Percentiles rank a stretch among this genome's conserved stretches.
Evolutionary conservation across 257 asterid species (phyloP).

Genomic region (Cordia subcordata): DNA sequence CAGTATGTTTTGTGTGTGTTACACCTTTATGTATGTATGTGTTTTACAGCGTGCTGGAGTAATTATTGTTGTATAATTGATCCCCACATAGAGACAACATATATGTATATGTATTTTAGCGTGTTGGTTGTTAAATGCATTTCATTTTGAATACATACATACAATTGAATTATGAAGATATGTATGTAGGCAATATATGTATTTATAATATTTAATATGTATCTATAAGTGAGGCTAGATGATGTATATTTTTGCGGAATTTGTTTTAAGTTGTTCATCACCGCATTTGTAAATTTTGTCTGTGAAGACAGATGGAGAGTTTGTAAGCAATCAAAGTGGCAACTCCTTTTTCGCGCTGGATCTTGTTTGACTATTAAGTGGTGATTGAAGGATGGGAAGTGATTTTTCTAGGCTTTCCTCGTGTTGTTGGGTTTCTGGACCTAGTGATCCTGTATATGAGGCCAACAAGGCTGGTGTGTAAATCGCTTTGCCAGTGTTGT

Average conservation of each 20-base stretch:
- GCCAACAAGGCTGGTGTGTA: slow-evolving; percentile 29
- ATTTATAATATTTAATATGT: too few relatives aligned
- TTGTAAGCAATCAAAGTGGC: slow-evolving; percentile 11
- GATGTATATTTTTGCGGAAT: not conserved
- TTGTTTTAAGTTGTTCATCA: not conserved
- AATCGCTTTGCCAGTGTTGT: not conserved
- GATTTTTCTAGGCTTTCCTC: slow-evolving; percentile 28
- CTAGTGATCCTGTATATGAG: slow-evolving; percentile 26
- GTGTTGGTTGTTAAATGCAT: too few relatives aligned
- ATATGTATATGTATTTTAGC: too few relatives aligned
- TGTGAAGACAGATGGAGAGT: slow-evolving; percentile 12
- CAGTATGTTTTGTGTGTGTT: too few relatives aligned
- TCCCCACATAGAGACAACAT: too few relatives aligned
- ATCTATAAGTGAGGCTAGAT: not conserved
- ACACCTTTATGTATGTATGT: too few relatives aligned
- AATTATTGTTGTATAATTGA: too few relatives aligned
- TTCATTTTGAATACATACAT: too few relatives aligned
- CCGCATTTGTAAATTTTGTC: not conserved
- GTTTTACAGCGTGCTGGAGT: too few relatives aligned
- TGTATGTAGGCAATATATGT: too few relatives aligned
- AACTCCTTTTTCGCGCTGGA: not conserved
- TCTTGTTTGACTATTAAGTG: not conserved
- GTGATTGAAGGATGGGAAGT: slow-evolving; percentile 35
- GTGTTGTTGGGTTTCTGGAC: slow-evolving; percentile 33
- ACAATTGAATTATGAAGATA: too few relatives aligned